Conservation (phyloP, 1,284 basidiomycete genomes). For the Irpex lacteus region DNA sequence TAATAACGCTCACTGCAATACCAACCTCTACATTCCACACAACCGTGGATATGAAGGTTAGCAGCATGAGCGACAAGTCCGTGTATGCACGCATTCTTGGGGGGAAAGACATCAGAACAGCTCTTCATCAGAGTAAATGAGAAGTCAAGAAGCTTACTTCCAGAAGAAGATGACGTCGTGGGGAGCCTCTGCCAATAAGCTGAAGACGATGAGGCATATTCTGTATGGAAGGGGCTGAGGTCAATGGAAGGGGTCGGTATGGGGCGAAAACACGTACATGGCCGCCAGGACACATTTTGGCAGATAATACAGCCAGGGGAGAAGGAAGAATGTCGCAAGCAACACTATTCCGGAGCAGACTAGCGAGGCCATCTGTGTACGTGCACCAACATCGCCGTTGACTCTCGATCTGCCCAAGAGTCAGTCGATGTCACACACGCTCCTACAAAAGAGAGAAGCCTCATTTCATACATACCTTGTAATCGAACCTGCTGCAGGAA, state of each 20-base stretch:
- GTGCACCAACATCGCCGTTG: slow-evolving; percentile 83
- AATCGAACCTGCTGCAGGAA: slow-evolving; percentile 89
- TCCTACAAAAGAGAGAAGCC: background rate
- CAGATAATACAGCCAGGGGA: slow-evolving; percentile 75
- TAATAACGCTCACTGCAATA: slow-evolving; percentile 79
- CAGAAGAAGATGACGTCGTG: slow-evolving; percentile 84
- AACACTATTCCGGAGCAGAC: slow-evolving; percentile 76
- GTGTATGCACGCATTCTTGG: slow-evolving; percentile 83
- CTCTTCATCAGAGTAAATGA: slow-evolving; percentile 1
- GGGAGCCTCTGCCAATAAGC: slow-evolving; percentile 82
- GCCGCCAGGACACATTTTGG: slow-evolving; percentile 82
- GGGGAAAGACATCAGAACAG: background rate
- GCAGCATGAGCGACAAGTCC: slow-evolving; percentile 79
- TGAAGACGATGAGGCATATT: slow-evolving; percentile 81
- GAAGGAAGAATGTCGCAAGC: slow-evolving; percentile 82
- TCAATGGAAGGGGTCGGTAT: background rate
- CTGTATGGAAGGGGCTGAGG: slow-evolving; percentile 34
- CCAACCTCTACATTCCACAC: slow-evolving; percentile 83
- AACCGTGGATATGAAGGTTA: slow-evolving; percentile 83
- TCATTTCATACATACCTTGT: slow-evolving; percentile 51
- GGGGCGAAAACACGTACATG: slow-evolving; percentile 46
- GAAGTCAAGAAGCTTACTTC: slow-evolving; percentile 45
- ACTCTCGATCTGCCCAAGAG: slow-evolving; percentile 61
- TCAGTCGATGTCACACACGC: background rate
- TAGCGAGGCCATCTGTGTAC: slow-evolving; percentile 86